Evolutionary conservation across 1,284 basidiomycete species (phyloP).

Genomic region (Filobasidium uniguttulatum): DNA sequence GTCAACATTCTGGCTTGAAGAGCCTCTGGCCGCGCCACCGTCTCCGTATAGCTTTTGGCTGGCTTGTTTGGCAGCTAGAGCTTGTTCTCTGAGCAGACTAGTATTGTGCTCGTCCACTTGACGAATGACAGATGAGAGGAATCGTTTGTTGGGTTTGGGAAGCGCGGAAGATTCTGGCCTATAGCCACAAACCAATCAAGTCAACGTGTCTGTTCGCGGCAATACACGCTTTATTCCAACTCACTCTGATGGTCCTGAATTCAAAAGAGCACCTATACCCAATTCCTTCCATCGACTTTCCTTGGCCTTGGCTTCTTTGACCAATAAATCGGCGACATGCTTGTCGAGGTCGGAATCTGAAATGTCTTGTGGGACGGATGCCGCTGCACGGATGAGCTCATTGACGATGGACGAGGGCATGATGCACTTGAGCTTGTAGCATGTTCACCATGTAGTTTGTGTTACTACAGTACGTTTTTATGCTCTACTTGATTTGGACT

Average conservation of each 20-base stretch:
- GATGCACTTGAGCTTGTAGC: no score
- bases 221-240: background rate
- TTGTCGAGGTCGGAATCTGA: slow-evolving; percentile 72
- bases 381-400: slow-evolving; percentile 63
- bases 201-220: background rate
- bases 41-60: slow-evolving; percentile 30
- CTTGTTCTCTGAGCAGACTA: slow-evolving; percentile 61
- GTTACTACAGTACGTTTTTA: no score
- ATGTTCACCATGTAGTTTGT: no score
- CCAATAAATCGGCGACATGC: slow-evolving; percentile 72
- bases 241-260: background rate
- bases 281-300: slow-evolving; percentile 44
- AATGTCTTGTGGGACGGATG: slow-evolving; percentile 49
- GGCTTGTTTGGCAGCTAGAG: slow-evolving; percentile 55
- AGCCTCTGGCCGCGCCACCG: background rate
- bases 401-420: slow-evolving; percentile 69
- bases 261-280: slow-evolving; percentile 30
- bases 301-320: slow-evolving; percentile 79
- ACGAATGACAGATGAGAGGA: slow-evolving; percentile 71
- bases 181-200: slow-evolving; percentile 19
- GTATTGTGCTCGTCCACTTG: slow-evolving; percentile 86
- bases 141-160: slow-evolving; percentile 78
- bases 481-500: no score
- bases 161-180: slow-evolving; percentile 5
- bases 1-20: background rate